Percentiles rank a stretch among this genome's conserved stretches.
phyloP scores from a whole-genome alignment of 345 rosid species.

The Syzygium jambos region DNA sequence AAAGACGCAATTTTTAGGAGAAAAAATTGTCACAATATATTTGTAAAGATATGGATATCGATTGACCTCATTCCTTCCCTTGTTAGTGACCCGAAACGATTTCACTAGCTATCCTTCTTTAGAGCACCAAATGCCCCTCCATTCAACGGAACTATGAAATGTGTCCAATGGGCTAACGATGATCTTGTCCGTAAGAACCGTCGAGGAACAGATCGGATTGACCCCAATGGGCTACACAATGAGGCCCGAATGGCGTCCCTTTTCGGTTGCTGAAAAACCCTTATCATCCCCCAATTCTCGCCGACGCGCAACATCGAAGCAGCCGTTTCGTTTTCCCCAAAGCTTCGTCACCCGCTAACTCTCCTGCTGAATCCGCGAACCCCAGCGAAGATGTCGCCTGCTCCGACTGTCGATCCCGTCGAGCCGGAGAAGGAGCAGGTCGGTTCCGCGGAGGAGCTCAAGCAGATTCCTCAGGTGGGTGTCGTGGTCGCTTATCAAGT shows the following conservation, averaged over 20 bases:
- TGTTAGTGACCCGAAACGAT: too few relatives aligned
- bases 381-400: constrained; percentile 2
- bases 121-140: too few relatives aligned
- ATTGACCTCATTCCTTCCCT: too few relatives aligned
- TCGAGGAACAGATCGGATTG: not conserved
- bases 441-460: not conserved
- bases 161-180: not conserved
- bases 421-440: not conserved
- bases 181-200: not conserved
- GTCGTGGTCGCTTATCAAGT: not conserved
- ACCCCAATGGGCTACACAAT: not conserved
- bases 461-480: not conserved
- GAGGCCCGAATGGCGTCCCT: too few relatives aligned
- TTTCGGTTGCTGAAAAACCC: not conserved
- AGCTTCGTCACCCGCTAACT: not conserved
- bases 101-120: too few relatives aligned
- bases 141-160: too few relatives aligned
- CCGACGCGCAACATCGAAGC: not conserved
- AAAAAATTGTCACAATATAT: too few relatives aligned
- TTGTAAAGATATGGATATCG: too few relatives aligned
- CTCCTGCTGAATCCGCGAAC: not conserved
- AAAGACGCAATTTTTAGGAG: too few relatives aligned
- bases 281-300: not conserved
- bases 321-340: too few relatives aligned
- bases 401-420: not conserved